Percentiles rank a stretch among this genome's conserved stretches.
Evolutionary conservation across 2,329 filamentous ascomycete genomes (phyloP).

Genomic region (Verticillium longisporum): DNA sequence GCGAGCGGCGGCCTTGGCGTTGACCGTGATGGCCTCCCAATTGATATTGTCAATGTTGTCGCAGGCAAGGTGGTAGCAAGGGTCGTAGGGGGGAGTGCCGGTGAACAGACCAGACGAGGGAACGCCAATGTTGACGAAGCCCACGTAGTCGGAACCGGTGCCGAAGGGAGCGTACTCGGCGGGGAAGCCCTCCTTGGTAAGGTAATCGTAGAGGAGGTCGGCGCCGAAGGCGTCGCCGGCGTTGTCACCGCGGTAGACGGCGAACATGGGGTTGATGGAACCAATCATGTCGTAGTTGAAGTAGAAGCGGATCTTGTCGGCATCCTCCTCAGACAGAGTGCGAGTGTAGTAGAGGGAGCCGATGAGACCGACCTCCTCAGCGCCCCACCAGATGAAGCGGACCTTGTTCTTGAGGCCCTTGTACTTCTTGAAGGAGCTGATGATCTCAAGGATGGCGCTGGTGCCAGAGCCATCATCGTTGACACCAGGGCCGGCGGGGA

Average conservation of each 20-base stretch:
- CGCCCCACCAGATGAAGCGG: slow-evolving; percentile 35
- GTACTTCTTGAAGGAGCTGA: slow-evolving; percentile 27
- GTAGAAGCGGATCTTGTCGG: slow-evolving; percentile 56
- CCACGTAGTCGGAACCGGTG: slow-evolving; percentile 30
- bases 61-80: slow-evolving; percentile 31
- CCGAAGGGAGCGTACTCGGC: slow-evolving; percentile 26
- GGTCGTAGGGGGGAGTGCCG: slow-evolving; percentile 26
- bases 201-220: slow-evolving; percentile 24
- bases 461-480: slow-evolving; percentile 34
- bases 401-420: slow-evolving; percentile 33
- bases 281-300: slow-evolving; percentile 68
- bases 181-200: slow-evolving; percentile 24
- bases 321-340: slow-evolving; percentile 26
- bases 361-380: slow-evolving; percentile 34
- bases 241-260: slow-evolving; percentile 30
- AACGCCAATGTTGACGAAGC: slow-evolving; percentile 32
- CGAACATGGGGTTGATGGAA: slow-evolving; percentile 30
- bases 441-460: slow-evolving; percentile 29
- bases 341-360: slow-evolving; percentile 34
- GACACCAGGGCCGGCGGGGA: slow-evolving; percentile 30
- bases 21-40: slow-evolving; percentile 29
- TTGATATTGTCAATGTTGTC: slow-evolving; percentile 33
- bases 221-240: slow-evolving; percentile 27
- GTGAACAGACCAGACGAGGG: slow-evolving; percentile 33
- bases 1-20: slow-evolving; percentile 40